A percentile compares a stretch with the other conserved stretches of the same genome.
phyloP scores from a whole-genome alignment of 2,329 filamentous ascomycete species.

The Penicillium sp. region DNA sequence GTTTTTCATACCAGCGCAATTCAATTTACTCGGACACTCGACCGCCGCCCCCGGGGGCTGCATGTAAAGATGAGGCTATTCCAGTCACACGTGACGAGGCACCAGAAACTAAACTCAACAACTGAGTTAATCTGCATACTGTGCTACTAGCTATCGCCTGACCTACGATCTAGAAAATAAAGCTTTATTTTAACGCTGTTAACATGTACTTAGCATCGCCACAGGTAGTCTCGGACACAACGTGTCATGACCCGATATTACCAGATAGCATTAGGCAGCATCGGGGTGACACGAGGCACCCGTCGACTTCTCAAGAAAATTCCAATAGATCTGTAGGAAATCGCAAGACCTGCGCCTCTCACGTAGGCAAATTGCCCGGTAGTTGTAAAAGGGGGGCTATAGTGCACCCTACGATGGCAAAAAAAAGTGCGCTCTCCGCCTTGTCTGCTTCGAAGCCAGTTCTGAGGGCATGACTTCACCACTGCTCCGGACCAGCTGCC shows the following conservation, averaged over 20 bases:
- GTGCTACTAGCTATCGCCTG: background rate
- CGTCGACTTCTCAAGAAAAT: background rate
- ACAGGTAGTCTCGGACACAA: background rate
- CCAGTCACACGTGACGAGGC: background rate
- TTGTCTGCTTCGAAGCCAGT: conserved; percentile 20
- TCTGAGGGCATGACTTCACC: conserved; percentile 17
- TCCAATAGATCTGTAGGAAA: background rate
- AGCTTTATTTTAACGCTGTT: background rate
- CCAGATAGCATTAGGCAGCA: background rate
- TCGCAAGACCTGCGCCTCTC: background rate
- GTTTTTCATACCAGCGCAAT: no score
- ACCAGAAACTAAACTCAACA: background rate
- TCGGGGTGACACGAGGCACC: background rate
- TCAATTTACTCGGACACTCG: no score
- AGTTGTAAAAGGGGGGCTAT: background rate
- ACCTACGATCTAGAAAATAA: background rate
- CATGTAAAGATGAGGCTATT: no score
- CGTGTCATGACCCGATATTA: background rate
- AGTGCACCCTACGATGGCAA: conserved; percentile 15
- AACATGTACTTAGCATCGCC: background rate
- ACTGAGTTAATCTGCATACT: background rate
- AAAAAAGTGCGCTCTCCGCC: conserved; percentile 26
- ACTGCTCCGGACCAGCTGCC: conserved; percentile 7
- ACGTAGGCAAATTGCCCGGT: background rate
- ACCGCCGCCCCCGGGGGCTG: no score